Evolutionary conservation across 495 filamentous ascomycete genomes (phyloP), one percentile per base, ranked within the genome.

Genomic region (Penicillium robsamsonii): DNA sequence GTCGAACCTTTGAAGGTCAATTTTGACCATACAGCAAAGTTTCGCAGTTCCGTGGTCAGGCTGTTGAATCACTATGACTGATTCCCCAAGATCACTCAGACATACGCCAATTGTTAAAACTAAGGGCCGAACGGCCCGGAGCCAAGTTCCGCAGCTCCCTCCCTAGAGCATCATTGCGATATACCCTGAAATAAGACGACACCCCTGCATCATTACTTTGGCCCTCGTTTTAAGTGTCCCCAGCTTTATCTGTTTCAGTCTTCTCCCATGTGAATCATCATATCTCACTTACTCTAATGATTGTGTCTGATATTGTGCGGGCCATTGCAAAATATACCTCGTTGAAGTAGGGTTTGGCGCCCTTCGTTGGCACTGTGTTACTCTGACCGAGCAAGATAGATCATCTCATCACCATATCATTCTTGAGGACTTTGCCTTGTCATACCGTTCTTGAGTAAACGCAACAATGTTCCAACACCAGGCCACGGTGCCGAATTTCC

Each of bases 391-490:
- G 12, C 22, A 5, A 9, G 0, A 37, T 37, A 29, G 20, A 20
- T 17, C 25, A 41, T 41, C 13, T 12, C 12, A 49, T 17, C 2
- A 17, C 5, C 13, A 37, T n/a, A 17, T 17, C 35, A n/a, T 2
- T 17, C 35, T 17, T 38, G 15, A 17, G n/a, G 15, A 17, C 7
- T 8, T 30, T 25, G 18, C 5, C 18, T 20, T 13, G 10, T 3
- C 24, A 33, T 22, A 9, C 27, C 35, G n/a, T 27, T 37, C 0
- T 38, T 33, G 0, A 31, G 3, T 3, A 29, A 50, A 30, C 10
- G 27, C 55, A 33, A 44, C 27, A 12, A 71, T 71, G 69, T 66
- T 65, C 53, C 64, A 68, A 43, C 57, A 62, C 29, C 11, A 17
- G 30, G 25, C 55, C 42, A 54, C 55, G 20, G 48, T 58, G 22